These are phyloP conservation scores for Ramaria rubella DNA, from an alignment of 768 basidiomycete species.

Conservation along the genomic window DNA sequence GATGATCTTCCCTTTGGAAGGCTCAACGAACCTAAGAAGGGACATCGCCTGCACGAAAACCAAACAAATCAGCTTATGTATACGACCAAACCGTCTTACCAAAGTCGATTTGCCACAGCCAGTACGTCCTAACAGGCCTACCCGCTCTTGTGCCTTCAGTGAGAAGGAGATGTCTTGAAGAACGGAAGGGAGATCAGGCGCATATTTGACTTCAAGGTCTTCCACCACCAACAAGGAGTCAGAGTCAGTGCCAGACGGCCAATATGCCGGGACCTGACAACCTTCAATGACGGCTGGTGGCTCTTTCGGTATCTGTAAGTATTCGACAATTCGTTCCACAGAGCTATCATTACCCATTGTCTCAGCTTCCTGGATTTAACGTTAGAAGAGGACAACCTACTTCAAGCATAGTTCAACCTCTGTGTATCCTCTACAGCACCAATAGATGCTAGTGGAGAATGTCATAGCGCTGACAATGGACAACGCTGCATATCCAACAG, in stretches of 20 bases:
- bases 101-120: constrained; percentile 28
- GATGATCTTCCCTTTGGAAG: constrained; percentile 28
- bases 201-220: constrained; percentile 32
- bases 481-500: constrained; percentile 14
- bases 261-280: constrained; percentile 28
- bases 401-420: constrained; percentile 21
- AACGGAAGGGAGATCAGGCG: constrained; percentile 32
- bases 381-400: constrained; percentile 4
- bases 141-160: constrained; percentile 32
- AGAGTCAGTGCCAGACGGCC: constrained; percentile 13
- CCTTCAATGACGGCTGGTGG: constrained; percentile 28
- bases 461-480: constrained; percentile 16
- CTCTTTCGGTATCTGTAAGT: constrained; percentile 25
- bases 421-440: constrained; percentile 14
- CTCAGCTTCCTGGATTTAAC: neutral
- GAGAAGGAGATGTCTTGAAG: constrained; percentile 32
- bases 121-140: constrained; percentile 33
- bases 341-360: constrained; percentile 19
- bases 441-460: constrained; percentile 14
- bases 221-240: constrained; percentile 28
- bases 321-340: constrained; percentile 30
- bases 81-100: constrained; percentile 31
- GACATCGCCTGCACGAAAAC: constrained; percentile 24
- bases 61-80: constrained; percentile 31
- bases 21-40: constrained; percentile 34